Conservation (phyloP, 2,329 filamentous ascomycete genomes). For the Colletotrichum tabaci region DNA sequence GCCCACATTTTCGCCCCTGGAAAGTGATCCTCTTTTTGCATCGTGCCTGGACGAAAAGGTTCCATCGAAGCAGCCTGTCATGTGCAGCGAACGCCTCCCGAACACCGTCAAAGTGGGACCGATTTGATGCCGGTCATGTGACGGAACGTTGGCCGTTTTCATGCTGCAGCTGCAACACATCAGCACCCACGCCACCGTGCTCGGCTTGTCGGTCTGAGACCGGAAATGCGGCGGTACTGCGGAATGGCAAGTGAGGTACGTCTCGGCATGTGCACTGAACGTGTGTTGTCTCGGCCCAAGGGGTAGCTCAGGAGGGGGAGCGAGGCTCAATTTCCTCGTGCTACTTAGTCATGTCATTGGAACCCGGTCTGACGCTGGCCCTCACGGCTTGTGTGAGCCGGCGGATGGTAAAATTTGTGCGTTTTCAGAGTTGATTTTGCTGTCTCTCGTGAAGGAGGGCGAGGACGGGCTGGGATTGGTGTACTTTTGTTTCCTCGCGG, state of each 20-base stretch:
- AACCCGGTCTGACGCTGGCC: constrained; percentile 23
- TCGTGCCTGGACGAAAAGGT: constrained; percentile 19
- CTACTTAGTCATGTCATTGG: constrained; percentile 22
- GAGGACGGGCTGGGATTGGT: constrained; percentile 28
- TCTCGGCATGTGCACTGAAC: constrained; percentile 29
- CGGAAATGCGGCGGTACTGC: constrained; percentile 32
- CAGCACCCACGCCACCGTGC: constrained; percentile 30
- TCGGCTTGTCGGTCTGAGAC: constrained; percentile 24
- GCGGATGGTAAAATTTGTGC: constrained; percentile 16
- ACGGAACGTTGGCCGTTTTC: constrained; percentile 39
- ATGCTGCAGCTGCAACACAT: constrained; percentile 31
- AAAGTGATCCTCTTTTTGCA: constrained; percentile 14
- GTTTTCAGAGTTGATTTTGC: neutral
- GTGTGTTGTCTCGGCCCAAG: constrained; percentile 13
- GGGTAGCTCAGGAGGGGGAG: constrained; percentile 1
- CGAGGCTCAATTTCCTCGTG: constrained; percentile 29
- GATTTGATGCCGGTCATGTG: constrained; percentile 31
- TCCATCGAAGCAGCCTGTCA: constrained; percentile 34
- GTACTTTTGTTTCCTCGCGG: constrained; percentile 8
- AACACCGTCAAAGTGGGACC: constrained; percentile 21
- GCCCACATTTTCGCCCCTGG: constrained; percentile 21
- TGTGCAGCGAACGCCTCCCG: constrained; percentile 25
- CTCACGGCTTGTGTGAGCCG: constrained; percentile 29
- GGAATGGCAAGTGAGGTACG: constrained; percentile 15
- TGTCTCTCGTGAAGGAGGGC: constrained; percentile 35